A percentile compares a stretch with the other conserved stretches of the same genome.
Conservation (phyloP, 805 yeast genomes). For the Ogataea wickerhamii region DNA sequence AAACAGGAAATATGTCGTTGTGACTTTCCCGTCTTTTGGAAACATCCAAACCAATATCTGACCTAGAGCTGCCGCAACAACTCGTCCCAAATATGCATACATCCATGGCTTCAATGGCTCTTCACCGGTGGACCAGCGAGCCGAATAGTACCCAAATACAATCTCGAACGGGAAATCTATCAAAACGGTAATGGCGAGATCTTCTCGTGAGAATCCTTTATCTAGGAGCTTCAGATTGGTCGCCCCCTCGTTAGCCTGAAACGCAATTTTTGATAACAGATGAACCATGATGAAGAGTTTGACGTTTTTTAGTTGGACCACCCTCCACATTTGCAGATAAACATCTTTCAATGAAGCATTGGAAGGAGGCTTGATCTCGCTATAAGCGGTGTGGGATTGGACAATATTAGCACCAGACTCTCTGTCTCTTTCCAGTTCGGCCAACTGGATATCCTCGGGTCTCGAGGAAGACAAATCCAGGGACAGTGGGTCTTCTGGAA, state of each 20-base stretch:
- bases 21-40: conserved; percentile 53
- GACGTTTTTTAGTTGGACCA: conserved; percentile 66
- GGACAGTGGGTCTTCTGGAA: conserved; percentile 70
- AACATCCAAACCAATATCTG: conserved; percentile 68
- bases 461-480: conserved; percentile 18
- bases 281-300: conserved; percentile 72
- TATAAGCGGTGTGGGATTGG: conserved; percentile 26
- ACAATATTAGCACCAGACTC: conserved; percentile 12
- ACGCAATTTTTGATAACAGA: conserved; percentile 80
- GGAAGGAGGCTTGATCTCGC: conserved; percentile 11
- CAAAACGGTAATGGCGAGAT: conserved; percentile 84
- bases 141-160: conserved; percentile 92
- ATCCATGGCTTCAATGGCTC: conserved; percentile 87
- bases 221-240: conserved; percentile 89
- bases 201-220: conserved; percentile 90
- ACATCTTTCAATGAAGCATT: conserved; percentile 45
- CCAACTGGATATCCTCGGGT: conserved; percentile 22
- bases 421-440: conserved; percentile 18
- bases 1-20: conserved; percentile 54
- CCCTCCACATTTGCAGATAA: conserved; percentile 62
- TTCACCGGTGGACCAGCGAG: conserved; percentile 84
- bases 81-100: conserved; percentile 77
- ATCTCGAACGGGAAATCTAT: conserved; percentile 96
- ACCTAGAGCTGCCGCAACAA: conserved; percentile 71
- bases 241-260: conserved; percentile 94